Evolutionary conservation across 768 basidiomycete genomes (phyloP).

Genomic region (Collybia sordida): DNA sequence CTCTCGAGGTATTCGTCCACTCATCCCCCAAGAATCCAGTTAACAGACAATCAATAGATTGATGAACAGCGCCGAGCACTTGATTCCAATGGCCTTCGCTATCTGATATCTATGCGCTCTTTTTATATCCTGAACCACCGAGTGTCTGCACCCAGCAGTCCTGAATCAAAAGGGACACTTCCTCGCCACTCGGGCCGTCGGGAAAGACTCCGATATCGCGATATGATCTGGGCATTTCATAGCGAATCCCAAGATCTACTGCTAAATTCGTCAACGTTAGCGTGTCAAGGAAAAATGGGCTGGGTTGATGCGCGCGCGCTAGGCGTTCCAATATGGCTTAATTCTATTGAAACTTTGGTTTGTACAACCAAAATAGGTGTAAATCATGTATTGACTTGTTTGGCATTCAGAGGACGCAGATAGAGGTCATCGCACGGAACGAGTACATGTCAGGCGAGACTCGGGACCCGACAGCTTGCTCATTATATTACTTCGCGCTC

Average conservation of each 20-base stretch:
- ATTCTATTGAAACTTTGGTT: slow-evolving; percentile 76
- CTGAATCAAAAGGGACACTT: slow-evolving; percentile 38
- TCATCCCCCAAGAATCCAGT: neutral
- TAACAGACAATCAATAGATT: slow-evolving; percentile 45
- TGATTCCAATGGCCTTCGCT: slow-evolving; percentile 90
- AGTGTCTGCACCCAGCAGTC: slow-evolving; percentile 47
- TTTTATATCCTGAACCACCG: slow-evolving; percentile 84
- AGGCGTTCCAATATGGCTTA: slow-evolving; percentile 88
- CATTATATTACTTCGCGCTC: slow-evolving; percentile 92
- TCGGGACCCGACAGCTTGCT: slow-evolving; percentile 87
- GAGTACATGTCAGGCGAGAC: slow-evolving; percentile 87
- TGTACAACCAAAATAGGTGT: slow-evolving; percentile 21
- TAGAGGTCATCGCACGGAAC: slow-evolving; percentile 89
- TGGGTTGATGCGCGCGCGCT: slow-evolving; percentile 89
- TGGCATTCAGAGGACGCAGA: slow-evolving; percentile 62
- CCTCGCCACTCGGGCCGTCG: slow-evolving; percentile 56
- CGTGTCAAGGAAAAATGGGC: slow-evolving; percentile 82
- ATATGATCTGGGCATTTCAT: slow-evolving; percentile 97
- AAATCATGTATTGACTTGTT: neutral
- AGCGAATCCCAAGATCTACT: slow-evolving; percentile 92
- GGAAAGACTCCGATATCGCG: slow-evolving; percentile 84
- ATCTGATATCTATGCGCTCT: slow-evolving; percentile 89
- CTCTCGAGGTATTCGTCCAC: slow-evolving; percentile 60
- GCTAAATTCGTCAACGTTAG: slow-evolving; percentile 62
- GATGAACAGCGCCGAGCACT: slow-evolving; percentile 89